Evolutionary conservation across 768 basidiomycete species (phyloP).

Genomic region (Suillus luteus): DNA sequence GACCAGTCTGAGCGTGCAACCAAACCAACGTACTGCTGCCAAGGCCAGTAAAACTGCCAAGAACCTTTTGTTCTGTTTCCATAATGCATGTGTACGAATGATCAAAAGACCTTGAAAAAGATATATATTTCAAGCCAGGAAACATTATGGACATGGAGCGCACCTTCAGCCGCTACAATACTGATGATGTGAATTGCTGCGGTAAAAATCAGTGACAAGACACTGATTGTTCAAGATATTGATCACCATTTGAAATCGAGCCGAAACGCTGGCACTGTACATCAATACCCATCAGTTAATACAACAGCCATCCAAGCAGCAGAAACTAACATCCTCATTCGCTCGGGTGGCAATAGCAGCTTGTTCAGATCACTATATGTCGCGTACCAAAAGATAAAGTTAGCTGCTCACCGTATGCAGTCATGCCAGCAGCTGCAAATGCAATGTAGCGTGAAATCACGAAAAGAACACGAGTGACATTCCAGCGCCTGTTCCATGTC

Average conservation of each 20-base stretch:
- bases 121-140: not conserved
- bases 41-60: not conserved
- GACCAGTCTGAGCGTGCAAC: not conserved
- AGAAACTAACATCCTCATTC: conserved; percentile 1
- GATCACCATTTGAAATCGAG: not conserved
- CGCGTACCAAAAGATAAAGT: not conserved
- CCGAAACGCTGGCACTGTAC: not conserved
- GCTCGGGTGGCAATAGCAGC: not conserved
- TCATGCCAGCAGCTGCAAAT: conserved; percentile 11
- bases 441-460: conserved; percentile 10
- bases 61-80: conserved; percentile 9
- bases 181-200: conserved; percentile 7
- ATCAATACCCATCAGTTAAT: not conserved
- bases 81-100: conserved; percentile 8
- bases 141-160: not conserved
- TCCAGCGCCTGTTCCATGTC: conserved; percentile 14
- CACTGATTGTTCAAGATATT: not conserved
- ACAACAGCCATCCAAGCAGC: not conserved
- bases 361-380: not conserved
- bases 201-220: not conserved
- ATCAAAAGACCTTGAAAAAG: conserved; percentile 3
- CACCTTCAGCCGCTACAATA: conserved; percentile 6
- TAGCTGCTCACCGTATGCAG: conserved; percentile 11
- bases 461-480: conserved; percentile 5
- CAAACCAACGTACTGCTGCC: conserved; percentile 4